Evolutionary conservation across 2,329 filamentous ascomycete genomes (phyloP).

Genomic region (Zopfia rhizophila): DNA sequence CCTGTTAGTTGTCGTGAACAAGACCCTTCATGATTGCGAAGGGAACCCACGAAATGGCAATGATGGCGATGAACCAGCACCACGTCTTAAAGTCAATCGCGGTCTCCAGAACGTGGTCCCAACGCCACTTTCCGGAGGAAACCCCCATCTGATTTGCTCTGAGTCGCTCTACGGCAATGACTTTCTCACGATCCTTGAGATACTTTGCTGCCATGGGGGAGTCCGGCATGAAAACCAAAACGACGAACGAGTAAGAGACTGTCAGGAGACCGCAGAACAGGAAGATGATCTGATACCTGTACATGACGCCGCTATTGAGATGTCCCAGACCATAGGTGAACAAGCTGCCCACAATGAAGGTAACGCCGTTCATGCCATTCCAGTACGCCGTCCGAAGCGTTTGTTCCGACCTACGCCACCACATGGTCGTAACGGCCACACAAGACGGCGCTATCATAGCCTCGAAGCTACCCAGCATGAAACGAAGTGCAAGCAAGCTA

Average conservation of each 20-base stretch:
- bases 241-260: conserved; percentile 53
- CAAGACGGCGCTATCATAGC: conserved; percentile 60
- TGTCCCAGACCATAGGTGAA: conserved; percentile 67
- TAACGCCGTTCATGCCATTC: conserved; percentile 71
- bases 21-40: background rate
- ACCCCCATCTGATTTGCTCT: conserved; percentile 57
- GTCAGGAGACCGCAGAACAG: conserved; percentile 59
- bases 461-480: conserved; percentile 55
- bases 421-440: conserved; percentile 68
- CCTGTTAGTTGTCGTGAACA: conserved; percentile 44
- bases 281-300: conserved; percentile 59
- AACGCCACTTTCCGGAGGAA: conserved; percentile 80
- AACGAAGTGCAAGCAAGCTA: conserved; percentile 49
- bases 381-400: conserved; percentile 65
- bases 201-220: conserved; percentile 52
- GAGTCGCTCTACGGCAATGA: conserved; percentile 32
- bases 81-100: conserved; percentile 39
- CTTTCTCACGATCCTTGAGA: conserved; percentile 28
- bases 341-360: conserved; percentile 66
- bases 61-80: conserved; percentile 65
- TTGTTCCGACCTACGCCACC: conserved; percentile 69
- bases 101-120: conserved; percentile 62
- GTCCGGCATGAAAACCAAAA: conserved; percentile 57
- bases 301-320: conserved; percentile 57
- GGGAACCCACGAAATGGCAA: conserved; percentile 47